Evolutionary conservation across 495 filamentous ascomycete genomes (phyloP).

Genomic region (Aspergillus taichungensis): DNA sequence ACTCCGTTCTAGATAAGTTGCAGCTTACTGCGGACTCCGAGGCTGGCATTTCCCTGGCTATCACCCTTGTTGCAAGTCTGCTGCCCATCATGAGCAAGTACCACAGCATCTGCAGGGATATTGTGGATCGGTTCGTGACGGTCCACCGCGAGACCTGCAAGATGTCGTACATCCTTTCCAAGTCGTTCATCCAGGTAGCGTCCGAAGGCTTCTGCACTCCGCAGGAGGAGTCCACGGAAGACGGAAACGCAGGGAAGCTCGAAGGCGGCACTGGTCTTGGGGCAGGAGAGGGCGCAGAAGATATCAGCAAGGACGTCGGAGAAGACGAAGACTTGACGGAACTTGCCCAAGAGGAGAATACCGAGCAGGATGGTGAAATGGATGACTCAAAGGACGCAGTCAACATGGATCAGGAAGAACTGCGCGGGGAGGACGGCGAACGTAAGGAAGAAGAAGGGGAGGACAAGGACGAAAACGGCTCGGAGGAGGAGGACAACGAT

Average conservation of each 20-base stretch:
- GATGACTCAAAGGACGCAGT: slow-evolving; percentile 73
- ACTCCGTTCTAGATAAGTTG: slow-evolving; percentile 41
- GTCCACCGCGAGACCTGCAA: slow-evolving; percentile 64
- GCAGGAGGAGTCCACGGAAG: slow-evolving; percentile 60
- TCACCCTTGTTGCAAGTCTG: slow-evolving; percentile 56
- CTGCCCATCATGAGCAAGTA: slow-evolving; percentile 72
- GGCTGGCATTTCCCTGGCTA: slow-evolving; percentile 34
- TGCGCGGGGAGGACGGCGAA: slow-evolving; percentile 40
- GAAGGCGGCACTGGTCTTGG: slow-evolving; percentile 95
- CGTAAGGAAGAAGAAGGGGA: slow-evolving; percentile 61
- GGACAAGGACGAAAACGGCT: slow-evolving; percentile 50
- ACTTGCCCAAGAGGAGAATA: slow-evolving; percentile 63
- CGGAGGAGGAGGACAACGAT: slow-evolving; percentile 51
- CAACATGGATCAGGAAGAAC: slow-evolving; percentile 85
- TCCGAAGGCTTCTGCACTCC: slow-evolving; percentile 88
- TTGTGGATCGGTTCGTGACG: slow-evolving; percentile 42
- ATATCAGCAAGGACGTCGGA: slow-evolving; percentile 94
- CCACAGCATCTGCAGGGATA: slow-evolving; percentile 44
- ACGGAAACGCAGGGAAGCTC: slow-evolving; percentile 60
- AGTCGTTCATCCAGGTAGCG: slow-evolving; percentile 65
- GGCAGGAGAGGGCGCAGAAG: slow-evolving; percentile 86
- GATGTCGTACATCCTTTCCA: slow-evolving; percentile 62
- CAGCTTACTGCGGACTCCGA: slow-evolving; percentile 39
- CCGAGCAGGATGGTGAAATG: slow-evolving; percentile 55
- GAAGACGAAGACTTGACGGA: slow-evolving; percentile 91